Evolutionary conservation across 2,329 filamentous ascomycete genomes (phyloP), one percentile per base, ranked within the genome.

Genomic region (Diaporthe vaccinii): DNA sequence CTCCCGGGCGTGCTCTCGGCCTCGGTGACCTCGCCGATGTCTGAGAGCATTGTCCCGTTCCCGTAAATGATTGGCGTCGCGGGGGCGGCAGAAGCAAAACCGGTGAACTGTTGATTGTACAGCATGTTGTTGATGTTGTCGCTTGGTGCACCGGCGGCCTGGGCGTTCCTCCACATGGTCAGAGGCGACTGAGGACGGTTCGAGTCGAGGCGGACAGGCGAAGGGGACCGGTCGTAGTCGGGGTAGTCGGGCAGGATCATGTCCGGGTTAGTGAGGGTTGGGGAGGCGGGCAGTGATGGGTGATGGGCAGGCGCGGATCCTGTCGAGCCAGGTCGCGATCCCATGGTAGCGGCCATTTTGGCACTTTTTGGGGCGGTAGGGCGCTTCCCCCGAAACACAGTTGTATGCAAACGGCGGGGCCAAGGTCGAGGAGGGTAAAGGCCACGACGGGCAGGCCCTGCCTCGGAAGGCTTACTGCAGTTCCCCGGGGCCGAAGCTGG

Each of bases 231-330:
- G 78, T 91, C 90, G 81, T 93, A 92, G 82, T 93, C 92, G 76
- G 96, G 96, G 80, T 93, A 92, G 82, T 93, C 92, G 76, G 96
- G 96, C 71, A 98, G 87, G 80, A 98, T 98, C 95, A 98, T 96
- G 83, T 98, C 96, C 71, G 95, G 95, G 83, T 98, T 97, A 74
- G 95, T 97, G 80, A 98, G 87, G 3, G 96, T 98, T 62, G 96
- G 96, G 76, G 95, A 97, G 17, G 91, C 91, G 78, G 93, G 92
- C 75, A 88, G 84, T 59, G 87, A 82, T 25, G 86, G 83, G 79
- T 89, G 88, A 49, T 83, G 81, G 77, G 80, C 78, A 58, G 83
- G 76, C 73, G 80, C 77, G 69, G 80, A 80, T 74, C 74, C 81
- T 76, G 79, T 78, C 78, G 77, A 79, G 72, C 75, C 75, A 71